A percentile compares a stretch with the other conserved stretches of the same genome.
These are phyloP conservation scores for Magnolia officinalis DNA, from an alignment of 164 flowering plant species.

Conservation along the genomic window DNA sequence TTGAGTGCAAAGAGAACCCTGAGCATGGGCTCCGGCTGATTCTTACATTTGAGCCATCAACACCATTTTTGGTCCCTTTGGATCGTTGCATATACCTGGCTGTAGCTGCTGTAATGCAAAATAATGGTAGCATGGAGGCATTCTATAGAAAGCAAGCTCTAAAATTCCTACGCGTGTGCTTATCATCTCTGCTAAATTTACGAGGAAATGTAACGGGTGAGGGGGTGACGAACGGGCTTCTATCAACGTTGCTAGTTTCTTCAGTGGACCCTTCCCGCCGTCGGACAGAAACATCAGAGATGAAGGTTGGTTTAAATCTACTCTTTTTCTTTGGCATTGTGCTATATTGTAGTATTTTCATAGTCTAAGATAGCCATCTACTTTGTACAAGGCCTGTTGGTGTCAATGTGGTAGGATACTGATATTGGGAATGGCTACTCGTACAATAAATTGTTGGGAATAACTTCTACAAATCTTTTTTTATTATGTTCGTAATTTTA, in stretches of 20 bases:
- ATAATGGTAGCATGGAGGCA: conserved; percentile 51
- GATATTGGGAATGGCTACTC: too few relatives aligned
- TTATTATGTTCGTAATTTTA: too few relatives aligned
- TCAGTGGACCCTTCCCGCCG: conserved; percentile 64
- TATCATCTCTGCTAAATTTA: conserved; percentile 85
- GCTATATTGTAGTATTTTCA: neutral
- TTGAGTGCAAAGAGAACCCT: conserved; percentile 98
- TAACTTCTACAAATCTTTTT: too few relatives aligned
- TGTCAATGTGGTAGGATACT: too few relatives aligned
- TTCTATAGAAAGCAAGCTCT: conserved; percentile 91
- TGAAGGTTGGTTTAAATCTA: conserved; percentile 51
- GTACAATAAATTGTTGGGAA: too few relatives aligned
- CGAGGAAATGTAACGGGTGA: conserved; percentile 66
- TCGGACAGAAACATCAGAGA: conserved; percentile 63
- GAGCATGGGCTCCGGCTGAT: conserved; percentile 99
- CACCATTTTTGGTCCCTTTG: conserved; percentile 95
- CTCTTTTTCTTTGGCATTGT: neutral
- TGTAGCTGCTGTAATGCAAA: conserved; percentile 74
- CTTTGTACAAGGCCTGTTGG: too few relatives aligned
- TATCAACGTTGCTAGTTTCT: conserved; percentile 64
- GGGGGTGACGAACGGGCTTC: conserved; percentile 48
- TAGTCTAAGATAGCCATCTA: too few relatives aligned
- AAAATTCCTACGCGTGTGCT: conserved; percentile 84
- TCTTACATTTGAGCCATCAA: conserved; percentile 96
- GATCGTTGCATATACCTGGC: conserved; percentile 96